Conservation (phyloP, 2,329 filamentous ascomycete species). For the Pestalotiopsis sp. region DNA sequence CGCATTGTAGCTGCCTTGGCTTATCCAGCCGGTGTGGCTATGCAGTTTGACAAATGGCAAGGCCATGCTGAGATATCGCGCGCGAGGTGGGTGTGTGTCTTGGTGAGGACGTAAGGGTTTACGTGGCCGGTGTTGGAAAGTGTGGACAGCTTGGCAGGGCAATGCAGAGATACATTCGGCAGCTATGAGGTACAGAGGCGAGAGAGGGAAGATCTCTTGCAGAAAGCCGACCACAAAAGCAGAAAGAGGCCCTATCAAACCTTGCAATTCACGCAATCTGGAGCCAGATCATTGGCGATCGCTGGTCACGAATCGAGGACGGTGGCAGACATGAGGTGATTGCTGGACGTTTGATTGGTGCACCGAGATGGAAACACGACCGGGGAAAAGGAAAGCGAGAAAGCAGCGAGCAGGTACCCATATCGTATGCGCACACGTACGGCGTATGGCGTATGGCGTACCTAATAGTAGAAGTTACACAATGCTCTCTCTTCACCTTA, state of each 20-base stretch:
- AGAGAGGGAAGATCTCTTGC: neutral
- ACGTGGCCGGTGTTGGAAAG: neutral
- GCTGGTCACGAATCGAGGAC: neutral
- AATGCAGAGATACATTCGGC: neutral
- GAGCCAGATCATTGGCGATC: neutral
- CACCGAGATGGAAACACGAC: neutral
- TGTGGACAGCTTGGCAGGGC: neutral
- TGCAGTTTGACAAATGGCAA: neutral
- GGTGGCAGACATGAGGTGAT: neutral
- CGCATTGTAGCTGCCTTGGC: neutral
- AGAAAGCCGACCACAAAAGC: neutral
- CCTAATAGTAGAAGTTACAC: neutral
- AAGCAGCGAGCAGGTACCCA: neutral
- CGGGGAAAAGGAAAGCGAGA: neutral
- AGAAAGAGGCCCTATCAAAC: neutral
- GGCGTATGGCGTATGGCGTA: neutral
- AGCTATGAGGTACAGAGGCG: neutral
- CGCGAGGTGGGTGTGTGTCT: neutral
- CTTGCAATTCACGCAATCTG: neutral
- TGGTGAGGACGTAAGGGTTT: constrained; percentile 1
- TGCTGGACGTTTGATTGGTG: neutral
- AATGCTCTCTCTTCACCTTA: neutral
- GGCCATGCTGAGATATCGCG: neutral
- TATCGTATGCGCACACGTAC: neutral
- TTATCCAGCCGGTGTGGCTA: neutral